Conservation (phyloP, 2,329 filamentous ascomycete species). For the Talaromyces verruculosus region DNA sequence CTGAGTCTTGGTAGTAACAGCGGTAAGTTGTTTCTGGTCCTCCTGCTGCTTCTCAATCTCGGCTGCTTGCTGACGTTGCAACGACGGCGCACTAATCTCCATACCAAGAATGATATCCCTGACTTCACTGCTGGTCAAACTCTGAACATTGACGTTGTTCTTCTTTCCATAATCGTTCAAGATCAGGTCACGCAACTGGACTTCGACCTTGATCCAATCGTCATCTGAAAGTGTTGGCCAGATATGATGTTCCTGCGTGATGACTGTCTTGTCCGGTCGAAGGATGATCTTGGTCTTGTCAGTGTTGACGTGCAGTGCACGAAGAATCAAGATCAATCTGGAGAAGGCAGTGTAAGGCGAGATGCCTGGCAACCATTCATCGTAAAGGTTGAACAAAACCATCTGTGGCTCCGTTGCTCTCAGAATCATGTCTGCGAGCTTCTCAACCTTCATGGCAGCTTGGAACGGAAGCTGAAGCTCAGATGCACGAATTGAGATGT, state of each 20-base stretch:
- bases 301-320: slow-evolving; percentile 93
- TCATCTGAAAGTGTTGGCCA: slow-evolving; percentile 94
- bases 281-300: slow-evolving; percentile 97
- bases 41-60: slow-evolving; percentile 99
- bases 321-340: slow-evolving; percentile 85
- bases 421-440: slow-evolving; percentile 97
- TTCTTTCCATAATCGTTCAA: slow-evolving; percentile 99
- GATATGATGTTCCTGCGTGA: slow-evolving; percentile 98
- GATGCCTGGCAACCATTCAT: slow-evolving; percentile 98
- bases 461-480: slow-evolving; percentile 98
- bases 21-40: slow-evolving; percentile 93
- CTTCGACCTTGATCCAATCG: slow-evolving; percentile 99
- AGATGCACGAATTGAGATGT: slow-evolving; percentile 96
- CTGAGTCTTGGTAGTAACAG: slow-evolving; percentile 96
- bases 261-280: slow-evolving; percentile 94
- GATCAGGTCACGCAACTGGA: slow-evolving; percentile 90
- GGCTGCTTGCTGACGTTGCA: slow-evolving; percentile 96
- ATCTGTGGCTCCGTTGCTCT: slow-evolving; percentile 98
- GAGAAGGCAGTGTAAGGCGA: slow-evolving; percentile 99
- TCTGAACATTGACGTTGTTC: slow-evolving; percentile 99
- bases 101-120: slow-evolving; percentile 98
- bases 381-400: slow-evolving; percentile 98
- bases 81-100: slow-evolving; percentile 96
- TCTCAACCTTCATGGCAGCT: slow-evolving; percentile 99
- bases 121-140: slow-evolving; percentile 93